These are phyloP conservation scores for Austroboletus niveus DNA, from an alignment of 1,284 basidiomycete species.

Conservation along the genomic window DNA sequence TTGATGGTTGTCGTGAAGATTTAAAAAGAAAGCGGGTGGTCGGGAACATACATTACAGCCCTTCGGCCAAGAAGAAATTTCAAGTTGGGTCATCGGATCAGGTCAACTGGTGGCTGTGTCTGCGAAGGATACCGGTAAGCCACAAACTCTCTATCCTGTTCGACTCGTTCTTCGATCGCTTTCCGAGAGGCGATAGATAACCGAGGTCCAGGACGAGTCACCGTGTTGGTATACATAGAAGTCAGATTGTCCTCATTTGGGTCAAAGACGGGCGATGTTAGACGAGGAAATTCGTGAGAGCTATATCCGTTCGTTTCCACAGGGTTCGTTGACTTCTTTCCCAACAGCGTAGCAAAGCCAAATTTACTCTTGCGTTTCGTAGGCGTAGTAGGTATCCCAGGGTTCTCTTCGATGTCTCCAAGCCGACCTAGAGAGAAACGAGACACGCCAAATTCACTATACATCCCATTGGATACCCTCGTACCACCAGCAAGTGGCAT, in stretches of 20 bases:
- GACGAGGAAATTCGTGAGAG: conserved; percentile 44
- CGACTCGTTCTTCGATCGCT: conserved; percentile 71
- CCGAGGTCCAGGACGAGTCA: conserved; percentile 44
- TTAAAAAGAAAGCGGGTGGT: conserved; percentile 14
- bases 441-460: conserved; percentile 69
- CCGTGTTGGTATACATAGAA: conserved; percentile 43
- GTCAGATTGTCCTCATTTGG: conserved; percentile 44
- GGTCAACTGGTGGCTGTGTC: conserved; percentile 55
- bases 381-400: conserved; percentile 34
- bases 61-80: conserved; percentile 2
- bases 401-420: conserved; percentile 45
- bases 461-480: conserved; percentile 36
- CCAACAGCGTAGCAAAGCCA: conserved; percentile 60
- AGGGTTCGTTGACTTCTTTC: conserved; percentile 50
- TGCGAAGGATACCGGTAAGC: conserved; percentile 81
- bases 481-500: conserved; percentile 38
- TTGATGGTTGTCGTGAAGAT: conserved; percentile 19
- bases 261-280: conserved; percentile 42
- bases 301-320: conserved; percentile 38
- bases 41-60: conserved; percentile 5
- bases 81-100: conserved; percentile 44
- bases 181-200: conserved; percentile 65
- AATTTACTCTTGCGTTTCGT: conserved; percentile 71
- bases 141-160: conserved; percentile 76
- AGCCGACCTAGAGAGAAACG: conserved; percentile 57